These are phyloP conservation scores for Thinopyrum elongatum DNA, from an alignment of 176 grass and related monocot genomes.

Conservation along the genomic window DNA sequence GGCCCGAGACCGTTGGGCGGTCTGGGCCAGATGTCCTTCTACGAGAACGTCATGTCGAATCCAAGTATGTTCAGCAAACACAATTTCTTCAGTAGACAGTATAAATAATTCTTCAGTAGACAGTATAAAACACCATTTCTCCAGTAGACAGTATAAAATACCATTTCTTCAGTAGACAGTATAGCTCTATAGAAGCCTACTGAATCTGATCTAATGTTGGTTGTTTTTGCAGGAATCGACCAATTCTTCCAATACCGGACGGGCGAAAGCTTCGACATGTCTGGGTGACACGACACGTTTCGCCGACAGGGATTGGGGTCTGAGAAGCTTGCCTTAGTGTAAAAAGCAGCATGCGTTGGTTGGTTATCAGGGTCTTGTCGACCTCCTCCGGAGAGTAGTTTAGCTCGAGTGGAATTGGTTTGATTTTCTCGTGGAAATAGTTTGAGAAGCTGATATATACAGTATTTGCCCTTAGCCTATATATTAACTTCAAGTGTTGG, in stretches of 20 bases:
- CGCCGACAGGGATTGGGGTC: not conserved
- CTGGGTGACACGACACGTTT: constrained; percentile 38
- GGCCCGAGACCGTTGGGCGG: constrained; percentile 51
- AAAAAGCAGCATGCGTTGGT: not conserved
- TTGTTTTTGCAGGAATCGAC: constrained; percentile 60
- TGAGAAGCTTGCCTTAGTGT: not conserved
- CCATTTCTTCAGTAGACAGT: not conserved
- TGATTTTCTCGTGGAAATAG: constrained; percentile 23
- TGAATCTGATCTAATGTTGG: not conserved
- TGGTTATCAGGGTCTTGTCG: constrained; percentile 18
- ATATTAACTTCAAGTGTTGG: not conserved
- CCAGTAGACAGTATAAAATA: not conserved
- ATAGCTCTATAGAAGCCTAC: not conserved
- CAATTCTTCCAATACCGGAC: constrained; percentile 54
- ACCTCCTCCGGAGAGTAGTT: constrained; percentile 6
- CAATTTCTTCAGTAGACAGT: not conserved
- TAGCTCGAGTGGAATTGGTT: constrained; percentile 7
- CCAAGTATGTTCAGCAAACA: constrained; percentile 38
- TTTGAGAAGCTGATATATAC: constrained; percentile 31
- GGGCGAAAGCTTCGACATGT: constrained; percentile 75
- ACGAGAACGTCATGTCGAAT: constrained; percentile 67
- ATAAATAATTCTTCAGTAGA: not conserved
- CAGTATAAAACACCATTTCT: not conserved
- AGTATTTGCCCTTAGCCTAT: constrained; percentile 12
- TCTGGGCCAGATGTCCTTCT: constrained; percentile 68